Base-by-base conservation (phyloP, 345 rosid species). In the Eucalyptus polybractea region DNA sequence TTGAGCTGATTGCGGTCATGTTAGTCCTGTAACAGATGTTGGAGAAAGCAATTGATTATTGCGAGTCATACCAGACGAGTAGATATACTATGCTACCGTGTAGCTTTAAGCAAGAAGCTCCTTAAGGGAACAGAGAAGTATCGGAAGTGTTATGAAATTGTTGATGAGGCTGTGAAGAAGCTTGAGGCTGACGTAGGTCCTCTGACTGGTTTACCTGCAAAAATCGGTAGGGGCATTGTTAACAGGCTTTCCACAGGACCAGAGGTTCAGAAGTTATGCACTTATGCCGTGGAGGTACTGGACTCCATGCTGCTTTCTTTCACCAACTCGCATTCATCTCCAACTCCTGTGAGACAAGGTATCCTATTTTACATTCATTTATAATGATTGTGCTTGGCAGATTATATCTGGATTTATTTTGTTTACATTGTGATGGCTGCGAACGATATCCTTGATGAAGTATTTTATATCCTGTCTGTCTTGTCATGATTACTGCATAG, bases 121-220 rank as follows among this genome's bases (percentile, higher is more conserved):
- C 92, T 95, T 88, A 91, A 90, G 51, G 95, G 96, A 83, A 92
- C 97, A 51, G 93, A 86, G 91, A 96, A 89, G 92, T 96, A 96
- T 91, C 89, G 45, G 86, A 90, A 90, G 65, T 93, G 94, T 90
- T 90, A 88, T 45, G 95, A 92, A 87, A 93, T 96, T 88, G 94
- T 98, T 88, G 94, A 94, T 90, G 97, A 93, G 88, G 96, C 99
- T 81, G 95, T 93, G 54, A 95, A 90, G 94, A 94, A 91, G 94
- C 99, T 98, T 29, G 98, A 97, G 91, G 94, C 88, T 89, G 99
- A 98, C 86, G 97, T 97, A 67, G 99, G 99, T 90, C 96, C 94
- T 11, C 93, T 98, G 89, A 94, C 95, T 67, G 99, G 97, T 89
- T 89, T 93, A 90, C 97, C 97, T 9, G 96, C 94, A 89, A 97